These are phyloP conservation scores for Pseudogymnoascus sp. DNA, from an alignment of 2,329 filamentous ascomycete species.

Conservation along the genomic window DNA sequence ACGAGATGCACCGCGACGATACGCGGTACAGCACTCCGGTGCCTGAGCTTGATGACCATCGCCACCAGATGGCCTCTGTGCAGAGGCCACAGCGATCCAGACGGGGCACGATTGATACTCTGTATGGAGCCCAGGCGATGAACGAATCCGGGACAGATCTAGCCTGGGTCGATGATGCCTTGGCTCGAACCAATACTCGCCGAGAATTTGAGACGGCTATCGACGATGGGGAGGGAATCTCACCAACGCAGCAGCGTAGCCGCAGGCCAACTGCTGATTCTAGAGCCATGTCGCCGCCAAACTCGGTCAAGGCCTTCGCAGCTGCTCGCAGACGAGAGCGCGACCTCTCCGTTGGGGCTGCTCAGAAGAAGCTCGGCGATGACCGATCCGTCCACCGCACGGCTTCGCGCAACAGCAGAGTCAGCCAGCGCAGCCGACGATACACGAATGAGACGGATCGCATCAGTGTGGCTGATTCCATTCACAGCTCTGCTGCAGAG, in stretches of 20 bases:
- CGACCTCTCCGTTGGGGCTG: conserved; percentile 44
- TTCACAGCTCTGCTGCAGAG: conserved; percentile 65
- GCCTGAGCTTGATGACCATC: conserved; percentile 81
- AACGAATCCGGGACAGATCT: conserved; percentile 28
- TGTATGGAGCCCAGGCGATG: conserved; percentile 43
- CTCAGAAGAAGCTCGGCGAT: conserved; percentile 27
- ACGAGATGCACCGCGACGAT: conserved; percentile 32
- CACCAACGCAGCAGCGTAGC: conserved; percentile 36
- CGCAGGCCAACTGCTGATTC: conserved; percentile 48
- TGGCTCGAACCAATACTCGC: conserved; percentile 50
- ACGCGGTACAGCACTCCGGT: conserved; percentile 65
- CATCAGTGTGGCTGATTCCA: conserved; percentile 50
- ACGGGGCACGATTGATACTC: conserved; percentile 66
- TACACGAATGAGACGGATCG: conserved; percentile 54
- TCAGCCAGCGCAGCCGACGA: conserved; percentile 43
- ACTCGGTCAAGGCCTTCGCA: conserved; percentile 95
- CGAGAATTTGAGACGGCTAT: conserved; percentile 59
- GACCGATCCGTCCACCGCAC: conserved; percentile 59
- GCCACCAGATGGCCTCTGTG: conserved; percentile 53
- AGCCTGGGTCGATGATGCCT: conserved; percentile 32
- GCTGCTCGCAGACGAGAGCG: conserved; percentile 80
- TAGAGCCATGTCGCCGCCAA: conserved; percentile 77
- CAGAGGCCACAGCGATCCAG: conserved; percentile 53
- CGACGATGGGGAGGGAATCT: conserved; percentile 41
- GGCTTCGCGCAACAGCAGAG: conserved; percentile 52